Evolutionary conservation across 2,329 filamentous ascomycete genomes (phyloP).

Genomic region (Fusarium pseudoanthophilum): DNA sequence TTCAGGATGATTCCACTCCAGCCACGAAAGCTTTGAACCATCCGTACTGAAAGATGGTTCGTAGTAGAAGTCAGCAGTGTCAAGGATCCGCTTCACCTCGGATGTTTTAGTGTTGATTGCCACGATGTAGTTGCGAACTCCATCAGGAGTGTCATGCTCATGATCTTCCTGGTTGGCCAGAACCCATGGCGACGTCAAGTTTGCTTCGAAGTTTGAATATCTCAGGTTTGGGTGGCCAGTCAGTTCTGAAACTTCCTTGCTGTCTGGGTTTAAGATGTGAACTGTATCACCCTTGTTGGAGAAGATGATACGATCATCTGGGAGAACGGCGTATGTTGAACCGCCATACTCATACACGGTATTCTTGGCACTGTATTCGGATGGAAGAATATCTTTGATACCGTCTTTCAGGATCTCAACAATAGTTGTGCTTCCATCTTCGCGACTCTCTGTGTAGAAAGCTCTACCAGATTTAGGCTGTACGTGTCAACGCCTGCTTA

Average conservation of each 20-base stretch:
- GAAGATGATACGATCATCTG: constrained; percentile 58
- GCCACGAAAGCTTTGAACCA: constrained; percentile 60
- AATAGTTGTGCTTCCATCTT: constrained; percentile 57
- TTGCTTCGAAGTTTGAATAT: constrained; percentile 59
- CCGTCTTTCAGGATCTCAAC: constrained; percentile 53
- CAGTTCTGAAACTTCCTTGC: constrained; percentile 49
- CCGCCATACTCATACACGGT: constrained; percentile 66
- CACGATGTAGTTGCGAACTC: constrained; percentile 53
- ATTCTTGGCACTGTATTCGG: constrained; percentile 56
- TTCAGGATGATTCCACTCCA: constrained; percentile 65
- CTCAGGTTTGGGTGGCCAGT: constrained; percentile 50
- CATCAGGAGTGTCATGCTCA: constrained; percentile 45
- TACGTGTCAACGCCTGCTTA: background rate
- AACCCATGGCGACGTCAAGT: constrained; percentile 54
- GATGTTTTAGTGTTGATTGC: constrained; percentile 55
- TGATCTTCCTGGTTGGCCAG: constrained; percentile 66
- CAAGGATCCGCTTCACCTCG: constrained; percentile 52
- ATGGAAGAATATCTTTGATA: constrained; percentile 55
- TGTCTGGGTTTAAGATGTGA: constrained; percentile 54
- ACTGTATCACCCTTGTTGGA: constrained; percentile 57
- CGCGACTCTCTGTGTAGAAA: constrained; percentile 53
- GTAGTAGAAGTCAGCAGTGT: constrained; percentile 64
- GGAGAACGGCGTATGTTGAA: constrained; percentile 54
- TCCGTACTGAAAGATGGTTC: constrained; percentile 60
- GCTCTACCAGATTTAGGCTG: constrained; percentile 47